A percentile compares a stretch with the other conserved stretches of the same genome.
Conservation (phyloP, 2,329 filamentous ascomycete genomes). For the Myriosclerotinia duriaeana region DNA sequence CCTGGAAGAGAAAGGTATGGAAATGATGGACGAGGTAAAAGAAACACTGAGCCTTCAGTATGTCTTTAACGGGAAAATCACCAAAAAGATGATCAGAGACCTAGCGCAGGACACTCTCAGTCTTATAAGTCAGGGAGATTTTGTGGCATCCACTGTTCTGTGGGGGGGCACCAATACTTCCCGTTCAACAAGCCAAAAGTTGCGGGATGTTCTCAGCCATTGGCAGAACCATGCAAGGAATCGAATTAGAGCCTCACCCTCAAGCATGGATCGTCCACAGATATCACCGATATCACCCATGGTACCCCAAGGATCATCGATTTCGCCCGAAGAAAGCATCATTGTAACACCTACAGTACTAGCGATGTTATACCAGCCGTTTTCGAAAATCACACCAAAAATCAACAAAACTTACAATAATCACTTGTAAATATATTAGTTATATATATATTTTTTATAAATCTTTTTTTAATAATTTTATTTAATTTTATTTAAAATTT, state of each 20-base stretch:
- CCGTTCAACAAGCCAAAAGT: not conserved
- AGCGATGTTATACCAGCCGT: too few species aligned
- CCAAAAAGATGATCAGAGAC: not conserved
- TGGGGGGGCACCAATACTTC: slow-evolving; percentile 12
- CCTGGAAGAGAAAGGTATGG: not conserved
- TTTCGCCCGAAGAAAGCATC: not conserved
- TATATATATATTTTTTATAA: too few species aligned
- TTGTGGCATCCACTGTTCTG: not conserved
- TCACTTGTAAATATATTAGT: too few species aligned
- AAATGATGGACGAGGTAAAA: not conserved
- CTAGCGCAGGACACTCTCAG: not conserved
- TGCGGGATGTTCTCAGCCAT: not conserved
- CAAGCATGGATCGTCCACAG: not conserved
- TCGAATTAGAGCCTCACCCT: not conserved
- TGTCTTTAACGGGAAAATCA: not conserved
- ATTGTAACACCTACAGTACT: not conserved
- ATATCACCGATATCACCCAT: not conserved
- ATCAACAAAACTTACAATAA: too few species aligned
- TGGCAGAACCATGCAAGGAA: not conserved
- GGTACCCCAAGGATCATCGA: not conserved
- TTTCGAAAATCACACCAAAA: too few species aligned
- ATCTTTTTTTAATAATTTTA: too few species aligned
- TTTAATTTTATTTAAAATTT: too few species aligned
- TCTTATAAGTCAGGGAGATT: not conserved
- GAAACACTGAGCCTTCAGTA: not conserved